Evolutionary conservation across 768 basidiomycete species (phyloP).

Genomic region (Auricularia heimuer): DNA sequence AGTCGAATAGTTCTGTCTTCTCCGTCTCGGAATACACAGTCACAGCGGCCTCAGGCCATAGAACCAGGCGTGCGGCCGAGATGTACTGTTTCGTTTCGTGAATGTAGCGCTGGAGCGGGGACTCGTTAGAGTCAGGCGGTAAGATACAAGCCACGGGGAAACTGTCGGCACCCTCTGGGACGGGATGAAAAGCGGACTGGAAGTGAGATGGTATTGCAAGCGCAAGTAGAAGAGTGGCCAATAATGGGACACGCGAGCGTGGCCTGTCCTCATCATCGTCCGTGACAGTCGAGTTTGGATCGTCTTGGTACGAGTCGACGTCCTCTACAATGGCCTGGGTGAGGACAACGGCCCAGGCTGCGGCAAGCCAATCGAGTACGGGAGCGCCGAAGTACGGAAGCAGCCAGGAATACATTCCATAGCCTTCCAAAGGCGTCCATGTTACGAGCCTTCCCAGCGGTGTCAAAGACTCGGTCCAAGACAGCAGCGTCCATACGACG

Average conservation of each 20-base stretch:
- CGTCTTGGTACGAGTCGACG: constrained; percentile 18
- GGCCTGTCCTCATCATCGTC: constrained; percentile 16
- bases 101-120: constrained; percentile 50
- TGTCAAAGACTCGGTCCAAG: constrained; percentile 42
- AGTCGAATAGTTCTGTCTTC: constrained; percentile 37
- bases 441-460: constrained; percentile 63
- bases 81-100: constrained; percentile 40
- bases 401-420: constrained; percentile 56
- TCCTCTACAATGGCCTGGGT: constrained; percentile 50
- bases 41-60: constrained; percentile 80
- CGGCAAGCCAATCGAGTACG: constrained; percentile 63
- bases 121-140: constrained; percentile 33
- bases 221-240: constrained; percentile 21
- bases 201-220: constrained; percentile 46
- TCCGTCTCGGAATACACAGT: constrained; percentile 44
- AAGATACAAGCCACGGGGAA: constrained; percentile 59
- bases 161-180: constrained; percentile 30
- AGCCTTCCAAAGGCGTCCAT: constrained; percentile 54
- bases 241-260: constrained; percentile 32
- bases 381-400: constrained; percentile 44
- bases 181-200: constrained; percentile 29
- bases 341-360: constrained; percentile 63
- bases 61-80: constrained; percentile 40
- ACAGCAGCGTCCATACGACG: constrained; percentile 53
- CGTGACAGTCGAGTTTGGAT: constrained; percentile 9